phyloP scores from a whole-genome alignment of 2,329 filamentous ascomycete genomes.

The Passalora sequoiae region DNA sequence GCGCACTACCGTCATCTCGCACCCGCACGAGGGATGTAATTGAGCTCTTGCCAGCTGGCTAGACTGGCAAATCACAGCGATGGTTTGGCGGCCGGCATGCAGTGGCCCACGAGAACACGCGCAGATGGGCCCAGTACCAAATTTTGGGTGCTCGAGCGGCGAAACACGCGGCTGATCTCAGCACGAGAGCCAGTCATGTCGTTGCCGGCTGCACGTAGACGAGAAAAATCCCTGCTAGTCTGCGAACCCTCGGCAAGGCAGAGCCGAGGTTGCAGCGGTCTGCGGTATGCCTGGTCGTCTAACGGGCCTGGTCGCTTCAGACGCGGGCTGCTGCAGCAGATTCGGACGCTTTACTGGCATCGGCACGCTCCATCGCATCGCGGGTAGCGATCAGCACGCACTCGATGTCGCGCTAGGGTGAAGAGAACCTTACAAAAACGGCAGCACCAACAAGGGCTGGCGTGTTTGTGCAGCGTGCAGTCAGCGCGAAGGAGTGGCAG shows the following conservation, averaged over 20 bases:
- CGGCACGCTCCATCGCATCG: no score
- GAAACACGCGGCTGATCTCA: not conserved
- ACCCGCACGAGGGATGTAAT: not conserved
- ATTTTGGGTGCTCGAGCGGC: no score
- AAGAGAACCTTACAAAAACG: no score
- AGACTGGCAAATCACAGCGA: not conserved
- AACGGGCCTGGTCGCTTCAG: no score
- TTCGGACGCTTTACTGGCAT: no score
- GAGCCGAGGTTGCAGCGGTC: no score
- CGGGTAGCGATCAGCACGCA: no score
- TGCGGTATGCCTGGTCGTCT: no score
- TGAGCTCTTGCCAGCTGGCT: not conserved
- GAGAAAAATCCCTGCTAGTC: not conserved
- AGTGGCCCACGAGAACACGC: not conserved
- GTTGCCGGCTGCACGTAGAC: constrained; percentile 2
- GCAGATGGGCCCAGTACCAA: not conserved
- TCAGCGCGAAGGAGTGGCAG: no score
- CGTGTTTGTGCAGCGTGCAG: no score
- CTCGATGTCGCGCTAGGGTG: no score
- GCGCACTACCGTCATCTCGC: not conserved
- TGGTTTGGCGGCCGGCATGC: not conserved
- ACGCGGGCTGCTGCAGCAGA: not conserved
- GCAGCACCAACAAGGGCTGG: no score
- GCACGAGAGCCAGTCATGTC: not conserved
- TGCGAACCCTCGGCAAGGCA: not conserved